These are phyloP conservation scores for Chlamydomonas applanata DNA, from an alignment of 139 green algal genomes.

Conservation along the genomic window DNA sequence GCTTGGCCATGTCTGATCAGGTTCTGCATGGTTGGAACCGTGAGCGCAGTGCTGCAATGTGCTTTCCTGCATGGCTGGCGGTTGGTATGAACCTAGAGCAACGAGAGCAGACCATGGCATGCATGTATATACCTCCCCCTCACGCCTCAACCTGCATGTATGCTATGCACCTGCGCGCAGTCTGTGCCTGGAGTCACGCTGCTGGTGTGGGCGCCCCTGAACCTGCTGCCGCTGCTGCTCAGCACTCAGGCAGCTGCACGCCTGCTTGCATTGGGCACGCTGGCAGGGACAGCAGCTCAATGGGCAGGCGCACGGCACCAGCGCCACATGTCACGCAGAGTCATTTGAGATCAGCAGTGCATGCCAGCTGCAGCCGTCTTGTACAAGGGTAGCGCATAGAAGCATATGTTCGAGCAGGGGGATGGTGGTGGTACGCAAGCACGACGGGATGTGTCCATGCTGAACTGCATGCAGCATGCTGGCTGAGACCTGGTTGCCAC, in stretches of 20 bases:
- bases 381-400: no score
- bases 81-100: no score
- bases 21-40: conserved; percentile 7
- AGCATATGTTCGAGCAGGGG: no score
- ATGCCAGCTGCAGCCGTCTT: no score
- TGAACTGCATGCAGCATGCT: no score
- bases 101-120: no score
- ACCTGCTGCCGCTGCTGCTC: conserved; percentile 51
- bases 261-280: conserved; percentile 42
- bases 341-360: no score
- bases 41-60: conserved; percentile 16
- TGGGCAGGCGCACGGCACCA: background rate
- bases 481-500: no score
- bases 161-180: conserved; percentile 18
- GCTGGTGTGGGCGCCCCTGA: conserved; percentile 54
- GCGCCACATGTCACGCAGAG: background rate
- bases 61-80: conserved; percentile 7
- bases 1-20: background rate
- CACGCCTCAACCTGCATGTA: no score
- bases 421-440: no score
- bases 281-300: conserved; percentile 23
- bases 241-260: conserved; percentile 33
- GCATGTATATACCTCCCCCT: conserved; percentile 19
- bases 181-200: conserved; percentile 33
- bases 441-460: no score